Evolutionary conservation across 768 basidiomycete species (phyloP).

Genomic region (Agaricus blazei): DNA sequence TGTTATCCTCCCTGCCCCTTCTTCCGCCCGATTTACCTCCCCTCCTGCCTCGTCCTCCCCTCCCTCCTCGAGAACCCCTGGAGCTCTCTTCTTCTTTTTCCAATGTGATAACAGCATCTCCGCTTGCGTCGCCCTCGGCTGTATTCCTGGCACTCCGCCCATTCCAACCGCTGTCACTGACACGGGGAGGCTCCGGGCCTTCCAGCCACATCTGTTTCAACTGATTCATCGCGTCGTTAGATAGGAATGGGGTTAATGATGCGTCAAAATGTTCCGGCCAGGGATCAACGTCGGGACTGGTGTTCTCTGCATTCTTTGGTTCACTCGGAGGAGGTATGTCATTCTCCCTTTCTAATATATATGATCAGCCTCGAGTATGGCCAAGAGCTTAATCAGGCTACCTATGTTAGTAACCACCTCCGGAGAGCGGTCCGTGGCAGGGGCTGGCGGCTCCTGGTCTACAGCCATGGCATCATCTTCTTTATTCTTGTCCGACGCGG

Average conservation of each 20-base stretch:
- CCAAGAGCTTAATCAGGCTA: background rate
- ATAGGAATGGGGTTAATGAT: constrained; percentile 58
- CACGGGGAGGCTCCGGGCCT: constrained; percentile 72
- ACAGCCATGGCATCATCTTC: constrained; percentile 11
- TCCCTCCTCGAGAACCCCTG: constrained; percentile 18
- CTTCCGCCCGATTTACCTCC: constrained; percentile 44
- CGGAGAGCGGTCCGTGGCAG: constrained; percentile 18
- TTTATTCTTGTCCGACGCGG: constrained; percentile 47
- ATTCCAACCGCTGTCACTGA: constrained; percentile 74
- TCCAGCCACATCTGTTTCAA: constrained; percentile 76
- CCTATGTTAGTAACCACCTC: constrained; percentile 9
- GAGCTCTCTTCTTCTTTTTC: constrained; percentile 10
- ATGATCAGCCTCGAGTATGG: background rate
- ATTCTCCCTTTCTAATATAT: constrained; percentile 4
- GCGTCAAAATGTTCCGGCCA: constrained; percentile 64
- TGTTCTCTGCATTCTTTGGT: constrained; percentile 3
- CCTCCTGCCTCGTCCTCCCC: constrained; percentile 40
- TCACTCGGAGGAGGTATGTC: background rate
- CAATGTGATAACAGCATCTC: background rate
- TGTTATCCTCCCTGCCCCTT: constrained; percentile 49
- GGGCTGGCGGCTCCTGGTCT: constrained; percentile 14
- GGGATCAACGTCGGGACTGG: constrained; percentile 30
- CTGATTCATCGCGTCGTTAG: constrained; percentile 49
- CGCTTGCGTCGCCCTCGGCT: constrained; percentile 16
- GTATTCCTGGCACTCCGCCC: constrained; percentile 34